Percentiles rank a stretch among this genome's conserved stretches.
phyloP scores from a whole-genome alignment of 176 grass and related monocot genomes.

The Carex cristatella region DNA sequence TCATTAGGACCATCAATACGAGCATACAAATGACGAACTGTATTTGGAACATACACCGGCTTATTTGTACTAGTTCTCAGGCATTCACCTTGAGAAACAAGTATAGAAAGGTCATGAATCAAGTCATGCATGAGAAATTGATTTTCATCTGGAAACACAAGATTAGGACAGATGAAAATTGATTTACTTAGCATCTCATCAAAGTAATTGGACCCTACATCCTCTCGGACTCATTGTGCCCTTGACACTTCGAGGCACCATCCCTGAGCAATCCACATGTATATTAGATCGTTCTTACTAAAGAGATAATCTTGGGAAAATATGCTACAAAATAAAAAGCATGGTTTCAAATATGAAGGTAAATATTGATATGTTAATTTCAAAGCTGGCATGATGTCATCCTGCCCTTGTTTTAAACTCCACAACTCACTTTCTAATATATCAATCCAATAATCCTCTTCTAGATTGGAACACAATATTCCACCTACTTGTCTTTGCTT shows the following conservation, averaged over 20 bases:
- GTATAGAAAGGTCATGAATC: constrained; percentile 2
- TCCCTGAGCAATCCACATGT: constrained; percentile 13
- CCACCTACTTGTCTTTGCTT: constrained; percentile 28
- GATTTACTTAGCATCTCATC: constrained; percentile 7
- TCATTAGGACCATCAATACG: background rate
- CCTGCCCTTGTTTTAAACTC: background rate
- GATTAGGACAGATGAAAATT: background rate
- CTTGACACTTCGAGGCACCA: background rate
- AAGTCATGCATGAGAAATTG: constrained; percentile 10
- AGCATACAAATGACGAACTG: constrained; percentile 13
- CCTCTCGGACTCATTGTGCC: background rate
- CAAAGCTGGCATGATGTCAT: constrained; percentile 22
- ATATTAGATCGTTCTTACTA: constrained; percentile 4
- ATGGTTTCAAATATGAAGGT: background rate
- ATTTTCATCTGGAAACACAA: too few relatives aligned
- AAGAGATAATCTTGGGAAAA: background rate
- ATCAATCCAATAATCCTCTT: background rate
- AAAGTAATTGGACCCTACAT: constrained; percentile 14
- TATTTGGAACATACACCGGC: background rate
- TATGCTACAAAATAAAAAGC: constrained; percentile 25
- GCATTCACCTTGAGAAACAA: constrained; percentile 21
- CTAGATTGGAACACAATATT: background rate
- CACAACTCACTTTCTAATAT: constrained; percentile 19
- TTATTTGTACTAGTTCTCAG: background rate
- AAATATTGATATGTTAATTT: constrained; percentile 26